Evolutionary conservation across 2,329 filamentous ascomycete genomes (phyloP).

Genomic region (Knufia fluminis): DNA sequence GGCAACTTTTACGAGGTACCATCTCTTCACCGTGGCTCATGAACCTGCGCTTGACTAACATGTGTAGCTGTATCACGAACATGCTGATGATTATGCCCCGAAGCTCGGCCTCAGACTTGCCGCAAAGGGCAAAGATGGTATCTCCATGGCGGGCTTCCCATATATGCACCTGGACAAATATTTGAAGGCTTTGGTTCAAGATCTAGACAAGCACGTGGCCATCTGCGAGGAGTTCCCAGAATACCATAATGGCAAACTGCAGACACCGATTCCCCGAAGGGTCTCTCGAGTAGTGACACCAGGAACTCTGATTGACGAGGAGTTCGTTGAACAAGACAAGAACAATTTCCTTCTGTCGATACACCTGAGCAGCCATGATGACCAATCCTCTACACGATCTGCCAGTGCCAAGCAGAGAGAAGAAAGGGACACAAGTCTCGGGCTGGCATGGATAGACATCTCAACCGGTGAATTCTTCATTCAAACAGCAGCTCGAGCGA

Average conservation of each 20-base stretch:
- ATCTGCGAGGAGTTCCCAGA: slow-evolving; percentile 80
- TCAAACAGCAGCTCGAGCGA: slow-evolving; percentile 60
- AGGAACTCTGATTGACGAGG: slow-evolving; percentile 92
- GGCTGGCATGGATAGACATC: slow-evolving; percentile 86
- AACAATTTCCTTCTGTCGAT: slow-evolving; percentile 89
- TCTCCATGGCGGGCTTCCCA: slow-evolving; percentile 92
- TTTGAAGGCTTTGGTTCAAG: slow-evolving; percentile 85
- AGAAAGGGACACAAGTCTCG: slow-evolving; percentile 44
- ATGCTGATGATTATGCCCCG: slow-evolving; percentile 81
- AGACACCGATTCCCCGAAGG: slow-evolving; percentile 65
- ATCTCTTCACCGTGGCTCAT: not conserved
- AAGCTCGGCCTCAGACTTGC: slow-evolving; percentile 81
- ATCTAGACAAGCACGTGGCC: slow-evolving; percentile 81
- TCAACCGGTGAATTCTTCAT: slow-evolving; percentile 93
- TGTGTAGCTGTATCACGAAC: slow-evolving; percentile 72
- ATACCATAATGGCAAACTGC: slow-evolving; percentile 59
- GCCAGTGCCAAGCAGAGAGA: slow-evolving; percentile 26
- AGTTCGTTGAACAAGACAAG: slow-evolving; percentile 87
- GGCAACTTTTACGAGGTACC: slow-evolving; percentile 83
- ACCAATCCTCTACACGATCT: slow-evolving; percentile 10
- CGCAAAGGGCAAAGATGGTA: slow-evolving; percentile 56
- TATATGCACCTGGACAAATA: slow-evolving; percentile 88
- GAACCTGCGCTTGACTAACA: slow-evolving; percentile 13
- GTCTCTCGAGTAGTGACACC: slow-evolving; percentile 86
- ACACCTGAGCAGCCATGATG: slow-evolving; percentile 39